Percentiles rank a stretch among this genome's conserved stretches.
Evolutionary conservation across 148 eudicot species (phyloP).

Genomic region (Silene uniflora): DNA sequence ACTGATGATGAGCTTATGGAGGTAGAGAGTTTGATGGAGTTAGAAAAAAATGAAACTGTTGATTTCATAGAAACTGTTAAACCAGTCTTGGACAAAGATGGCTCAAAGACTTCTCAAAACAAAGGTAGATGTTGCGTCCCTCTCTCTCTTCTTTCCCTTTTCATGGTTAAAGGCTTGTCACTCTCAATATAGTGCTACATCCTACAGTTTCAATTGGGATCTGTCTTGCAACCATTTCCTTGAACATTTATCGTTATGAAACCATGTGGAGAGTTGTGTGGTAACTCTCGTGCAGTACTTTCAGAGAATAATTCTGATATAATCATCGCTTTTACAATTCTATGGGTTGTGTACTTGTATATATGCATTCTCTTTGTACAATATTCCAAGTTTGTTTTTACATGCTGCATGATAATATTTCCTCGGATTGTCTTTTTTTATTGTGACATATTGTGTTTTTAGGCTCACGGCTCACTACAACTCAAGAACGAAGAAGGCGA

Average conservation of each 20-base stretch:
- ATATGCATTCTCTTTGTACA: background rate
- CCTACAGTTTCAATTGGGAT: background rate
- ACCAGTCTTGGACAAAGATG: conserved; percentile 25
- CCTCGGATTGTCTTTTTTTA: background rate
- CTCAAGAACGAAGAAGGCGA: conserved; percentile 31
- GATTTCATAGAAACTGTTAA: conserved; percentile 35
- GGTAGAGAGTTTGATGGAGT: conserved; percentile 69
- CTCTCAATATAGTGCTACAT: background rate
- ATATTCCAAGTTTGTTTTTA: conserved; percentile 2
- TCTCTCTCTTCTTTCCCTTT: background rate
- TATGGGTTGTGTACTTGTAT: background rate
- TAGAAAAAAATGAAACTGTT: conserved; percentile 40
- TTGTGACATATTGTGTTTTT: conserved; percentile 3
- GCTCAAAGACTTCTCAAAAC: conserved; percentile 19
- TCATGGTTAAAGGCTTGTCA: background rate
- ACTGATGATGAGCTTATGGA: conserved; percentile 81
- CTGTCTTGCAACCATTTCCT: background rate
- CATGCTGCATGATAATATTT: background rate
- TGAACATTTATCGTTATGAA: background rate
- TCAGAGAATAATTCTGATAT: background rate
- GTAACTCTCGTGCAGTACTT: background rate
- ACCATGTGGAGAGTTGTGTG: background rate
- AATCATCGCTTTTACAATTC: background rate
- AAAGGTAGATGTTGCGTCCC: conserved; percentile 29
- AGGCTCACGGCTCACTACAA: conserved; percentile 39